Percentiles rank a stretch among this genome's conserved stretches.
phyloP scores from a whole-genome alignment of 2,329 filamentous ascomycete species.

The Colletotrichum sublineola region DNA sequence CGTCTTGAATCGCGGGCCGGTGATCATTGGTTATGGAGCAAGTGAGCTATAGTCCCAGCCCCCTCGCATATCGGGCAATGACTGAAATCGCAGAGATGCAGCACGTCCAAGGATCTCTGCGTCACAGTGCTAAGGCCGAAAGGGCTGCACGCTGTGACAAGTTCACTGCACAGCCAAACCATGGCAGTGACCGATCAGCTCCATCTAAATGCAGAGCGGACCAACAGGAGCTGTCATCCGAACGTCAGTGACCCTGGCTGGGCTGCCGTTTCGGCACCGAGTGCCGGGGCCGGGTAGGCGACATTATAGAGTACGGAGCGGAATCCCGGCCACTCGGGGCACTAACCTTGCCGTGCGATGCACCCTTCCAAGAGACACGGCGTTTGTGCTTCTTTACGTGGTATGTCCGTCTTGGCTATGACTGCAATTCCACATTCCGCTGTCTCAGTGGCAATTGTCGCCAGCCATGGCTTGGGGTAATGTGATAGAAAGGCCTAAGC shows the following conservation, averaged over 20 bases:
- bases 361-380: not conserved
- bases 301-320: slow-evolving; percentile 8
- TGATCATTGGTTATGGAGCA: not conserved
- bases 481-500: not conserved
- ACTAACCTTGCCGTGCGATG: not conserved
- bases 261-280: slow-evolving; percentile 21
- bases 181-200: slow-evolving; percentile 7
- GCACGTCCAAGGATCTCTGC: not conserved
- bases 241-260: slow-evolving; percentile 1
- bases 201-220: slow-evolving; percentile 1
- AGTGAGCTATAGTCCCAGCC: not conserved
- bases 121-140: slow-evolving; percentile 13
- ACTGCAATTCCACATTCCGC: not conserved
- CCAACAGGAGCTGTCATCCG: slow-evolving; percentile 17
- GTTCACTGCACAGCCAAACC: not conserved
- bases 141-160: slow-evolving; percentile 9
- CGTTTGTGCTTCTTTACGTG: slow-evolving; percentile 1
- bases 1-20: not conserved
- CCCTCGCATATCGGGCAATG: not conserved
- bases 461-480: not conserved
- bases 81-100: slow-evolving; percentile 1
- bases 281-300: not conserved
- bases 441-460: not conserved
- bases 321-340: slow-evolving; percentile 4
- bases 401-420: slow-evolving; percentile 1